Base-by-base conservation (phyloP, 148 eudicot species). In the Silene uniflora region DNA sequence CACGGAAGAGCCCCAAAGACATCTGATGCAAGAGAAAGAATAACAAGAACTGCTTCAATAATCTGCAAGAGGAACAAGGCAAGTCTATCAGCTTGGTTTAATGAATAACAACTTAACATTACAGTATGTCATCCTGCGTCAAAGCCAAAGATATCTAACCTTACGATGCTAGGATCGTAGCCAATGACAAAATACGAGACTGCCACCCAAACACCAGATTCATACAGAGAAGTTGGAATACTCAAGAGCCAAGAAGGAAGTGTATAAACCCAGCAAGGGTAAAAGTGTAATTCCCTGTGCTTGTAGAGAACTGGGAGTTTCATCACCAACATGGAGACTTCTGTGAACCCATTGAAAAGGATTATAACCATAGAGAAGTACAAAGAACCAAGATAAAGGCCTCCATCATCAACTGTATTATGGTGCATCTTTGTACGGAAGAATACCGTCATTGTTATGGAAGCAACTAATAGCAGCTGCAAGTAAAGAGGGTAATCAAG, bases 311-410 rank as follows among this genome's bases (percentile, higher is more conserved):
- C 84, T 35, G 98, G 98, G 84, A 95, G 98, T 83, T 92, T 95
- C 46, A 90, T 87, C 58, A 95, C 98, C 67, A 95, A 70, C 99
- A 95, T 90, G 18, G 99, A 84, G 75, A 95, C 99, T 92, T 95
- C 99, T 5, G 98, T 95, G 86, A 95, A 95, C 77, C 99, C 99
- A 77, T 95, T 95, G 80, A 95, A 95, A 67, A 95, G 97, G 47
- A 95, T 88, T 69, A 92, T 92, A 76, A 95, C 99, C 99, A 95
- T 95, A 19, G 97, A 87, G 80, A 95, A 92, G 76, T 92, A 95
- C 78, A 95, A 82, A 63, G 87, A 90, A 69, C 99, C 99, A 46
- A 95, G 87, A 81, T 88, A 92, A 49, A 95, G 81, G 56, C 85
- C 89, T 81, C 91, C 99, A 83, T 92, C 97, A 77, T 89, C 89